phyloP scores from a whole-genome alignment of 1,284 basidiomycete species.

The Melampsora americana region DNA sequence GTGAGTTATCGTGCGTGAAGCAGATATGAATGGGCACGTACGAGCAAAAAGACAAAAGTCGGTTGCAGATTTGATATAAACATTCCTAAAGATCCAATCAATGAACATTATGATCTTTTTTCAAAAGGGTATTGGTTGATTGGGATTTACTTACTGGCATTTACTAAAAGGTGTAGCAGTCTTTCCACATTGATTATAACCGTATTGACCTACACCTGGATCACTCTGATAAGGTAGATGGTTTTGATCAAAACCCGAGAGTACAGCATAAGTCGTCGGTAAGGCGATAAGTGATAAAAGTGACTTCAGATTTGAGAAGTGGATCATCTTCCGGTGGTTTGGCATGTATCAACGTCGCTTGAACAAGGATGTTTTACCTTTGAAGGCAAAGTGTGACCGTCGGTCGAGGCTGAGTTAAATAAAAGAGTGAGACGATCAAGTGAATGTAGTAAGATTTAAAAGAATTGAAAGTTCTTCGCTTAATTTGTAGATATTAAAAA shows the following conservation, averaged over 20 bases:
- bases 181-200: slow-evolving; percentile 39
- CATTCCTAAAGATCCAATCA: slow-evolving; percentile 11
- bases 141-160: slow-evolving; percentile 30
- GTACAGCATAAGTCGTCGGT: neutral
- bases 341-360: no score
- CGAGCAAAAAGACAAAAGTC: slow-evolving; percentile 43
- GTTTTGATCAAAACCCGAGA: slow-evolving; percentile 35
- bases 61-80: slow-evolving; percentile 26
- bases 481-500: no score
- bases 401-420: no score
- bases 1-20: neutral
- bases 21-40: no score
- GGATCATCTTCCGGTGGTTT: no score
- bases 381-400: no score
- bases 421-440: no score
- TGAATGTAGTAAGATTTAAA: no score
- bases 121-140: neutral
- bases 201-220: slow-evolving; percentile 12
- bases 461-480: no score
- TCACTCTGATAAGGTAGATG: slow-evolving; percentile 33
- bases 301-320: no score
- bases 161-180: slow-evolving; percentile 13
- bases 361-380: no score
- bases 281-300: neutral
- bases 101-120: no score